Evolutionary conservation across 805 yeast genomes (phyloP).

Genomic region (Ogataea nitratoaversa): DNA sequence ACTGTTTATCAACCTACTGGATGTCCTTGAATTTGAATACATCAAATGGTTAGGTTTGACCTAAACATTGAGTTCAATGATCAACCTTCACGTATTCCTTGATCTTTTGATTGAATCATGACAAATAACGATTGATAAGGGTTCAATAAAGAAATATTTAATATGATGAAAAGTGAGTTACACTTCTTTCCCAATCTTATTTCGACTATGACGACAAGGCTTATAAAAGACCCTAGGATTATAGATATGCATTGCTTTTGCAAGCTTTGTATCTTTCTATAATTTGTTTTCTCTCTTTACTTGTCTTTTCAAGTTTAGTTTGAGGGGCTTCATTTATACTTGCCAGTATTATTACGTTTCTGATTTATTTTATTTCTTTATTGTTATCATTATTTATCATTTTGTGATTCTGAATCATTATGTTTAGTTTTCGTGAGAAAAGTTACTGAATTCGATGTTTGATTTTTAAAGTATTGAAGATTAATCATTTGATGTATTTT

Average conservation of each 20-base stretch:
- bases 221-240: conserved; percentile 41
- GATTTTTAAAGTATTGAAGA: conserved; percentile 3
- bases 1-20: too few relatives aligned
- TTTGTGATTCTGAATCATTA: not conserved
- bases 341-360: conserved; percentile 76
- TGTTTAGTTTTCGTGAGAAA: too few relatives aligned
- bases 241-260: conserved; percentile 24
- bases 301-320: conserved; percentile 27
- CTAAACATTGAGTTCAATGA: not conserved
- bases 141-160: not conserved
- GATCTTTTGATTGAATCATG: too few relatives aligned
- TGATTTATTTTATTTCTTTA: conserved; percentile 36
- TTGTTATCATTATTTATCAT: not conserved
- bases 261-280: conserved; percentile 31
- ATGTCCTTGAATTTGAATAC: not conserved
- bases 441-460: not conserved
- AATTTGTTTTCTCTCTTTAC: conserved; percentile 29
- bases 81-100: too few relatives aligned
- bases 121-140: not conserved
- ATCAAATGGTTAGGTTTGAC: conserved; percentile 2
- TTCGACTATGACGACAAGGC: conserved; percentile 93
- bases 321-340: conserved; percentile 61
- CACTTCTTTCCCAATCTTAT: conserved; percentile 89
- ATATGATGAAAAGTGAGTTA: conserved; percentile 39
- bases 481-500: conserved; percentile 5